Conservation (phyloP, 2,329 filamentous ascomycete genomes). For the Cladophialophora immunda region DNA sequence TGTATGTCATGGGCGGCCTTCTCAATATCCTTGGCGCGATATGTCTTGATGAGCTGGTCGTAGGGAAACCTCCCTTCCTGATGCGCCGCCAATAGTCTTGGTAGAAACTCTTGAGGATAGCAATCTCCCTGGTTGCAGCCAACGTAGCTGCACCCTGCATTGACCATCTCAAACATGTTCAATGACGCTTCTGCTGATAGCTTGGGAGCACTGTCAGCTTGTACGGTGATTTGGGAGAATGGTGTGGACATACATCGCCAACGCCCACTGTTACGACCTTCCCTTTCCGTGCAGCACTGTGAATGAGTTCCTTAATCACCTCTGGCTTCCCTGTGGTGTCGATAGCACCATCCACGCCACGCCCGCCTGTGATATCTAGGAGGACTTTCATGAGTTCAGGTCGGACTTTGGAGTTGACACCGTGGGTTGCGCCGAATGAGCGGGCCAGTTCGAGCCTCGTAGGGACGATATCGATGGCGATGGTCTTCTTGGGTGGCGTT, state of each 20-base stretch:
- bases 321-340: slow-evolving; percentile 38
- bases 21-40: slow-evolving; percentile 48
- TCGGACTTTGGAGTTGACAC: slow-evolving; percentile 47
- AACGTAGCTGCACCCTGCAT: slow-evolving; percentile 38
- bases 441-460: slow-evolving; percentile 54
- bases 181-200: slow-evolving; percentile 35
- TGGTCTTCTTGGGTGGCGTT: slow-evolving; percentile 44
- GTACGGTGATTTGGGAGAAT: not conserved
- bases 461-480: slow-evolving; percentile 58
- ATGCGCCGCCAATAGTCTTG: slow-evolving; percentile 34
- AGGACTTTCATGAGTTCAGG: slow-evolving; percentile 44
- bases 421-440: slow-evolving; percentile 56
- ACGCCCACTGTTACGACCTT: slow-evolving; percentile 40
- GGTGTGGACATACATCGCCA: slow-evolving; percentile 34
- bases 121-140: slow-evolving; percentile 40
- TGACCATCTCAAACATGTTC: slow-evolving; percentile 40
- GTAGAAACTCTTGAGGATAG: slow-evolving; percentile 39
- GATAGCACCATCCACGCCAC: slow-evolving; percentile 38
- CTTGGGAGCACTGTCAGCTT: slow-evolving; percentile 15
- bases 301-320: slow-evolving; percentile 37
- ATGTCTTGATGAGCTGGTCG: slow-evolving; percentile 56
- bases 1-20: slow-evolving; percentile 43
- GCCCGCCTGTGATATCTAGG: slow-evolving; percentile 40
- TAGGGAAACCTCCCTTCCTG: slow-evolving; percentile 57
- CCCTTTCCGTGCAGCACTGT: slow-evolving; percentile 39